Evolutionary conservation across 2,329 filamentous ascomycete species (phyloP), one percentile per base, ranked within the genome.

Genomic region (Cadophora malorum): DNA sequence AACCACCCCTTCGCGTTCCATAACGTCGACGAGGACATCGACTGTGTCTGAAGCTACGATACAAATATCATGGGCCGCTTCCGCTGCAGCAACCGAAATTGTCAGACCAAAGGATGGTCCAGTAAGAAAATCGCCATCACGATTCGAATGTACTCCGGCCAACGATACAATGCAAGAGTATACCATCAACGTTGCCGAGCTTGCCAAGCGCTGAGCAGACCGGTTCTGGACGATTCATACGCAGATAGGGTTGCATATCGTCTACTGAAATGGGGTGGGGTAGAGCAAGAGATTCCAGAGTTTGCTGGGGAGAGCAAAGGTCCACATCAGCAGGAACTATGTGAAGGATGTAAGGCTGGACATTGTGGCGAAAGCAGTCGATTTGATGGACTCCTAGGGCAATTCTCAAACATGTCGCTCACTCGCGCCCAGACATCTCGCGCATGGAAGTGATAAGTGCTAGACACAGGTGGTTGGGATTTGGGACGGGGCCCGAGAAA

Each of bases 41-140:
- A 33, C 5, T 75, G 58, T 69, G 74, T 67, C 56, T 14, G 28
- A 58, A 63, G 73, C n/a, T 79, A 78, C 67, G 76, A 81, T 66
- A 83, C 80, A 9, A 79, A 78, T 66, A 78, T 83, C 62, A 81
- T 80, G 78, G 80, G 81, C 41, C 75, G 73, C 23, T 83, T 83
- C 67, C 69, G 59, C 23, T 83, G 81, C 68, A 67, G 28, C 14
- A 82, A 80, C 63, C 4, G 23, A 16, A 28, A 35, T 21, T 83
- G 80, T 69, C 10, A 3, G 3, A 67, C 71, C 0, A 66, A 28
- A 7, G 79, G 76, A 60, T 83, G 81, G 81, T 70, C 73, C 21
- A 83, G 81, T 76, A 80, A 78, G 67, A 75, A 69, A 69, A 79
- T 82, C 65, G 78, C 81, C 23, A 80, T 82, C 50, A 81, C 77